Conservation (phyloP, 176 grass and related monocot species). For the Areca catechu region DNA sequence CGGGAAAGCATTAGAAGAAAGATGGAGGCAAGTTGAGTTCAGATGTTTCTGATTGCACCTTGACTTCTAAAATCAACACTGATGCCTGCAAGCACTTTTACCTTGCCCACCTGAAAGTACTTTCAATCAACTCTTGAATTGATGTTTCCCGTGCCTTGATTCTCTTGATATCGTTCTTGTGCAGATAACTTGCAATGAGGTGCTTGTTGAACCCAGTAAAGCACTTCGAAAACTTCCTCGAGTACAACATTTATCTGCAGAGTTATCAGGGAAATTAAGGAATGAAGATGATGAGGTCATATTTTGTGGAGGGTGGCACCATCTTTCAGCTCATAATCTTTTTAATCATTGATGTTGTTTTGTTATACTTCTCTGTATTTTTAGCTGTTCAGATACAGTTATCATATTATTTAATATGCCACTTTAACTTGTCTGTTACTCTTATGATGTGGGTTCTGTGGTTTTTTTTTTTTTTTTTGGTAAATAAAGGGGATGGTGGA, state of each 20-base stretch:
- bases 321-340: no score
- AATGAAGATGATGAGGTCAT: conserved; percentile 69
- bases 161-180: conserved; percentile 14
- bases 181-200: conserved; percentile 84
- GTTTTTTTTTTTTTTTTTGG: no score
- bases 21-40: conserved; percentile 57
- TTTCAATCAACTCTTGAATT: no score
- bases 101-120: no score
- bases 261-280: conserved; percentile 64
- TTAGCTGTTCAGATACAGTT: no score
- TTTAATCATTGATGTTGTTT: no score
- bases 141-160: not conserved
- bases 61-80: not conserved
- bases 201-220: conserved; percentile 72
- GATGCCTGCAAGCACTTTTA: no score
- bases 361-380: no score
- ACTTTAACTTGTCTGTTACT: no score
- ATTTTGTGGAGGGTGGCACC: not conserved
- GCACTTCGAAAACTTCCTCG: conserved; percentile 90
- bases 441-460: no score
- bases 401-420: no score
- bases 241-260: conserved; percentile 77
- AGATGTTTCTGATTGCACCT: not conserved
- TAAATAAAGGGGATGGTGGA: no score
- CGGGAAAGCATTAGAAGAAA: conserved; percentile 84